Conservation (phyloP, 2,329 filamentous ascomycete genomes). For the Dactylellina parvicollis region DNA sequence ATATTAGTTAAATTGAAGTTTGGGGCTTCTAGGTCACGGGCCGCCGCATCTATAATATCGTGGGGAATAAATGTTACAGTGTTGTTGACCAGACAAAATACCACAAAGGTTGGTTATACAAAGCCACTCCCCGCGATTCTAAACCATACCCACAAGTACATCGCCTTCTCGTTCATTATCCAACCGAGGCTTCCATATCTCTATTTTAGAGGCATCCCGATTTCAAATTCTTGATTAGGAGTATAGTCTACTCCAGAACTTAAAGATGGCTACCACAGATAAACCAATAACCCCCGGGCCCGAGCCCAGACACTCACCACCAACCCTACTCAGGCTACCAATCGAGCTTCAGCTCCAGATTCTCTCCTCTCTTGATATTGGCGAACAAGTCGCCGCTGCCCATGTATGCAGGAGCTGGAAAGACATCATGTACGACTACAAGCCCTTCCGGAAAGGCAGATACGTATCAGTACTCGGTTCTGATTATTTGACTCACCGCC, state of each 20-base stretch:
- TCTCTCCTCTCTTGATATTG: slow-evolving; percentile 4
- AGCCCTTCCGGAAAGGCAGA: not conserved
- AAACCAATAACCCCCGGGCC: not conserved
- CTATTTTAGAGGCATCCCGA: no score
- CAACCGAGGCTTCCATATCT: no score
- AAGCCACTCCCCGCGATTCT: no score
- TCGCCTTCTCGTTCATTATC: no score
- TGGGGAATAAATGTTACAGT: not conserved
- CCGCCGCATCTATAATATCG: not conserved
- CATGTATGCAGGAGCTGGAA: not conserved
- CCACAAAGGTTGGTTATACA: not conserved
- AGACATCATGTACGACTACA: slow-evolving; percentile 9
- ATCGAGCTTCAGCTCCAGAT: slow-evolving; percentile 11
- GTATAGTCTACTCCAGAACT: no score
- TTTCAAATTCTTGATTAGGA: no score
- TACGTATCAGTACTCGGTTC: not conserved
- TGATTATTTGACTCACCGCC: not conserved
- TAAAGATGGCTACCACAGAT: not conserved
- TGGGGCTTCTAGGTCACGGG: no score
- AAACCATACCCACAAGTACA: not conserved
- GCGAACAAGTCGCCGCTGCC: slow-evolving; percentile 17
- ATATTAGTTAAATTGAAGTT: no score
- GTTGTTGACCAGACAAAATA: not conserved
- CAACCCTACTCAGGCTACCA: not conserved
- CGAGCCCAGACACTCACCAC: not conserved